Evolutionary conservation across 345 rosid species (phyloP).

Genomic region (Arabis hirsuta): DNA sequence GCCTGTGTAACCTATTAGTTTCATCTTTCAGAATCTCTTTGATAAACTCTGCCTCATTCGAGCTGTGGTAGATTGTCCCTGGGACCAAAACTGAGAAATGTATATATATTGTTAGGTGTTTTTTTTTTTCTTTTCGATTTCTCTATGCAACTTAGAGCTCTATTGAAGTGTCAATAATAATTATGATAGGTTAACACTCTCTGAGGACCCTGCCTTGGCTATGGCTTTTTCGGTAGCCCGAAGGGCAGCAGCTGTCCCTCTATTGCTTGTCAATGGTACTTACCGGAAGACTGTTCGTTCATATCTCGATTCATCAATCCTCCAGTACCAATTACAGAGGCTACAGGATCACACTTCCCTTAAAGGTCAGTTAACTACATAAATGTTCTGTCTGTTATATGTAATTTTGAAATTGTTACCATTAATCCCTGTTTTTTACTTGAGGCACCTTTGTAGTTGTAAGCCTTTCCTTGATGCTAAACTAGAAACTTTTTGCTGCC

Average conservation of each 20-base stretch:
- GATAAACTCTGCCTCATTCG: conserved; percentile 16
- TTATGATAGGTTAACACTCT: conserved; percentile 71
- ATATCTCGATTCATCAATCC: conserved; percentile 90
- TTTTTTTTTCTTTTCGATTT: not conserved
- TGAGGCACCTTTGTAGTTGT: conserved; percentile 6
- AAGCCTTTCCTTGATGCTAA: conserved; percentile 13
- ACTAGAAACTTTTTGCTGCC: conserved; percentile 32
- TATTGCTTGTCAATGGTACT: conserved; percentile 97
- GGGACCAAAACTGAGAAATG: not conserved
- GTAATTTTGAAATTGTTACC: not conserved
- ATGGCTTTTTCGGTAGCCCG: conserved; percentile 99
- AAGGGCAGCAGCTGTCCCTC: conserved; percentile 95
- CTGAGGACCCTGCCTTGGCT: conserved; percentile 98
- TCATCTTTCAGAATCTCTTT: conserved; percentile 28
- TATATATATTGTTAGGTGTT: conserved; percentile 18
- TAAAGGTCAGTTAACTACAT: conserved; percentile 62
- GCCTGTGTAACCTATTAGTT: conserved; percentile 11
- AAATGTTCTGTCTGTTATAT: conserved; percentile 3
- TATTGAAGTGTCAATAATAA: conserved; percentile 27
- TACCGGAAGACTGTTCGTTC: conserved; percentile 89
- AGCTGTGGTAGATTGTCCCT: conserved; percentile 26
- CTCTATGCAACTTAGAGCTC: conserved; percentile 31
- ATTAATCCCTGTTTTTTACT: conserved; percentile 8
- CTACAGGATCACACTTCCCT: conserved; percentile 74
- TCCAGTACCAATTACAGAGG: conserved; percentile 91